Conservation (phyloP, 2,329 filamentous ascomycete species). For the Ramularia endophylla region DNA sequence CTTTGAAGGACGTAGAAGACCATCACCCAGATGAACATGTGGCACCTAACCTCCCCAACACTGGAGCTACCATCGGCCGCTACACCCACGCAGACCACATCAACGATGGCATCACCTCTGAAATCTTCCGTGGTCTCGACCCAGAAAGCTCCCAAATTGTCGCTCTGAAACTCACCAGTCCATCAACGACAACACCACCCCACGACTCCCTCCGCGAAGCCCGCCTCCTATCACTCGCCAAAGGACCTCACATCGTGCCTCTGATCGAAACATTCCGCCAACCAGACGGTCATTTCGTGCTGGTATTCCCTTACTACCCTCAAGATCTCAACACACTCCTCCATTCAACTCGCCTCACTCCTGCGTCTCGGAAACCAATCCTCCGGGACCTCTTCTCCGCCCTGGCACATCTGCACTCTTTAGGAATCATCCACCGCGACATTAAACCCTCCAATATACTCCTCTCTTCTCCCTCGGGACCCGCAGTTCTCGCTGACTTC, state of each 20-base stretch:
- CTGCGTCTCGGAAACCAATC: conserved; percentile 39
- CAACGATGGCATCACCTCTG: conserved; percentile 69
- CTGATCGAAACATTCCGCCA: conserved; percentile 66
- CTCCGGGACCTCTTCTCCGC: conserved; percentile 65
- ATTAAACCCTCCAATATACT: conserved; percentile 84
- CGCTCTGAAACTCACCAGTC: conserved; percentile 81
- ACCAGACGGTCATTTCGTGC: conserved; percentile 65
- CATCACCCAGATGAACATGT: conserved; percentile 25
- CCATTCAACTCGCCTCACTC: conserved; percentile 26
- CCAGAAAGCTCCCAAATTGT: conserved; percentile 37
- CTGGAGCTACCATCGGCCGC: conserved; percentile 44
- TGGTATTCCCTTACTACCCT: conserved; percentile 81
- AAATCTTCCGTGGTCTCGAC: conserved; percentile 65
- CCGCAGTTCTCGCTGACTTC: conserved; percentile 82
- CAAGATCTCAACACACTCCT: conserved; percentile 67
- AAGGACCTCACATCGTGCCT: conserved; percentile 55
- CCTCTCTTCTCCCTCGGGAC: conserved; percentile 46
- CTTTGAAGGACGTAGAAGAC: conserved; percentile 13
- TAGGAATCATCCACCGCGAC: conserved; percentile 84
- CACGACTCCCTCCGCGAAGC: conserved; percentile 79
- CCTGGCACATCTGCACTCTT: conserved; percentile 63
- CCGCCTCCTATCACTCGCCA: conserved; percentile 60
- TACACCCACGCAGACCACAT: conserved; percentile 54
- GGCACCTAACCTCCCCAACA: conserved; percentile 28
- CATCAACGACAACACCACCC: conserved; percentile 66